Percentiles rank a stretch among this genome's conserved stretches.
These are phyloP conservation scores for Vaccinium corymbosum DNA, from an alignment of 148 eudicot genomes.

Conservation along the genomic window DNA sequence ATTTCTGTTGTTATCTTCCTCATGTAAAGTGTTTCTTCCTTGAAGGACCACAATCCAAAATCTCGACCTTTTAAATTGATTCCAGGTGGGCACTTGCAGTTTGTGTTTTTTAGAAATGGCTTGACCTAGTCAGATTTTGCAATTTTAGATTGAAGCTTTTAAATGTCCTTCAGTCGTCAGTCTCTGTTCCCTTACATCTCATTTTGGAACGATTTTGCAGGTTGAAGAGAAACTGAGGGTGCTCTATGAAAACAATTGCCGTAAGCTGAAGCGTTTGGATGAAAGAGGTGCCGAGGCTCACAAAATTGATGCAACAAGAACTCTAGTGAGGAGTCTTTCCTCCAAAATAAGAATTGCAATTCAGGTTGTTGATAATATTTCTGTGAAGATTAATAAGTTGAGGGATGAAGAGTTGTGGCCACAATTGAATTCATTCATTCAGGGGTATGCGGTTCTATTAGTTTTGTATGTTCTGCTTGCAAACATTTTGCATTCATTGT, in stretches of 20 bases:
- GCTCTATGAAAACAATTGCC: slow-evolving; percentile 61
- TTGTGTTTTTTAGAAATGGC: neutral
- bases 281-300: slow-evolving; percentile 84
- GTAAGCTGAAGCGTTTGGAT: slow-evolving; percentile 55
- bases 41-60: neutral
- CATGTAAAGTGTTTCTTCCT: slow-evolving; percentile 1
- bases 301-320: slow-evolving; percentile 65
- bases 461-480: neutral
- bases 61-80: neutral
- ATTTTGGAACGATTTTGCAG: slow-evolving; percentile 32
- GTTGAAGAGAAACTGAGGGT: slow-evolving; percentile 94
- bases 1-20: slow-evolving; percentile 19
- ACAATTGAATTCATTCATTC: slow-evolving; percentile 64
- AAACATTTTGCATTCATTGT: neutral
- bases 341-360: slow-evolving; percentile 90
- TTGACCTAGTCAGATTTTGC: slow-evolving; percentile 6
- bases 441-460: slow-evolving; percentile 55
- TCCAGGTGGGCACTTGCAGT: neutral
- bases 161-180: neutral
- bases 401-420: slow-evolving; percentile 98
- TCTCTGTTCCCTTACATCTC: neutral
- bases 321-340: slow-evolving; percentile 63
- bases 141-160: neutral
- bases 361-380: slow-evolving; percentile 84
- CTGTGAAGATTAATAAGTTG: slow-evolving; percentile 72